A percentile compares a stretch with the other conserved stretches of the same genome.
These are phyloP conservation scores for Scytalidium lignicola DNA, from an alignment of 2,329 filamentous ascomycete genomes.

Conservation along the genomic window DNA sequence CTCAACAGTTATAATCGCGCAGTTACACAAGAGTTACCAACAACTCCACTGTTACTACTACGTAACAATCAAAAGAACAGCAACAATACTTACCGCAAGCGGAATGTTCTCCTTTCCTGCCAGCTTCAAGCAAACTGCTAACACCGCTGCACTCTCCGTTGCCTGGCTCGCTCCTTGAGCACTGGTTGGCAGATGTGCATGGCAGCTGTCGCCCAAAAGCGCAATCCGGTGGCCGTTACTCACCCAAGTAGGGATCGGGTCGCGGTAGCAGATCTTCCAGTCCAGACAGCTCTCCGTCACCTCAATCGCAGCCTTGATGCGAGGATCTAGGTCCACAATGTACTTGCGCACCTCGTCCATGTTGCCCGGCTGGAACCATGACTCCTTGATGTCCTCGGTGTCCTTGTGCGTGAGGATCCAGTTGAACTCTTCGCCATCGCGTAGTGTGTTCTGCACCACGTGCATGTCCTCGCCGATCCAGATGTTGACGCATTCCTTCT, in stretches of 20 bases:
- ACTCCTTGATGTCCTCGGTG: conserved; percentile 40
- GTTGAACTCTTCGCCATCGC: conserved; percentile 38
- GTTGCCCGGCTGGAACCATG: conserved; percentile 43
- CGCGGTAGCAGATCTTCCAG: conserved; percentile 51
- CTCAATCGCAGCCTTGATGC: conserved; percentile 40
- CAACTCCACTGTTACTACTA: too few relatives aligned
- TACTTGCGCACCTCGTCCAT: conserved; percentile 37
- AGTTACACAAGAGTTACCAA: too few relatives aligned
- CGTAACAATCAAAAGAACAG: too few relatives aligned
- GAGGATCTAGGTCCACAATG: conserved; percentile 36
- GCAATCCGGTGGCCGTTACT: conserved; percentile 43
- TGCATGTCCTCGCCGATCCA: conserved; percentile 40
- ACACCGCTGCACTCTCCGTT: conserved; percentile 44
- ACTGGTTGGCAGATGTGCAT: conserved; percentile 48
- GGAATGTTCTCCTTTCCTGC: conserved; percentile 35
- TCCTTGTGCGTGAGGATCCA: conserved; percentile 44
- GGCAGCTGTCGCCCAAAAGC: conserved; percentile 48
- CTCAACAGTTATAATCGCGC: not conserved
- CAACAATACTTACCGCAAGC: conserved; percentile 33
- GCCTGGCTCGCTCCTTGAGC: conserved; percentile 50
- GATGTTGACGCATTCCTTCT: conserved; percentile 40
- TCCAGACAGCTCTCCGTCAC: conserved; percentile 41
- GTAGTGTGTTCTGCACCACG: conserved; percentile 38
- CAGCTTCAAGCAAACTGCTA: conserved; percentile 40
- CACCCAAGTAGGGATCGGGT: conserved; percentile 47